These are phyloP conservation scores for Cyberlindnera bimundalis DNA, from an alignment of 805 yeast species.

Conservation along the genomic window DNA sequence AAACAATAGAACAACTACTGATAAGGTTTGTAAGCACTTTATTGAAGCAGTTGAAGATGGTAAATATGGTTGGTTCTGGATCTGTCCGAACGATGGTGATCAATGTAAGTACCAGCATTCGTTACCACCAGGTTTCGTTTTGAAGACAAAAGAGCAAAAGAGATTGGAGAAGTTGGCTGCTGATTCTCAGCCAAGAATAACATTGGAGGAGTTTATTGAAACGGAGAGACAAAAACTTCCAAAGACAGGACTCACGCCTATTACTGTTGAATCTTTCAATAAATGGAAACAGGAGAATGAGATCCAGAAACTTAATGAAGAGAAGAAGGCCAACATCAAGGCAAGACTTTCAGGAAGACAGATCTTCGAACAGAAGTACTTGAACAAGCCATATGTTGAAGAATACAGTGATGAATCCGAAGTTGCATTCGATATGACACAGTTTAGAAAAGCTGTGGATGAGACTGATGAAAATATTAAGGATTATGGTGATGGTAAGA, in stretches of 20 bases:
- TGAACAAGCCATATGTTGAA: conserved; percentile 53
- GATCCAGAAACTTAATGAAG: conserved; percentile 48
- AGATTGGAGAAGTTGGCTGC: conserved; percentile 81
- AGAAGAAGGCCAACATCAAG: conserved; percentile 36
- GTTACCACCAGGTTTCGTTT: conserved; percentile 92
- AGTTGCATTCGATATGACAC: conserved; percentile 40
- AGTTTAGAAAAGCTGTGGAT: conserved; percentile 36
- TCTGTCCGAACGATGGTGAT: conserved; percentile 91
- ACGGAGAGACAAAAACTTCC: conserved; percentile 87
- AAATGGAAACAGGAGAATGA: conserved; percentile 78
- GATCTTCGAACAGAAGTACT: conserved; percentile 56
- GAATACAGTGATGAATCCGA: conserved; percentile 37
- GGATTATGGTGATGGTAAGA: conserved; percentile 42
- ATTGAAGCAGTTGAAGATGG: conserved; percentile 97
- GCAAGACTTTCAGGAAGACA: conserved; percentile 62
- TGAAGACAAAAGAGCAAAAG: conserved; percentile 96
- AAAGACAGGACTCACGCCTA: conserved; percentile 70
- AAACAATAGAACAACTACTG: conserved; percentile 90
- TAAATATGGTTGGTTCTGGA: conserved; percentile 99
- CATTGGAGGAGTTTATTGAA: conserved; percentile 94
- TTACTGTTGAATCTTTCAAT: conserved; percentile 73
- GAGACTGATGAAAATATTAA: conserved; percentile 34
- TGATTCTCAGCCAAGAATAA: conserved; percentile 82
- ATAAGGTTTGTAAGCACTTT: conserved; percentile 88
- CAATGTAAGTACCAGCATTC: conserved; percentile 94